A percentile compares a stretch with the other conserved stretches of the same genome.
phyloP scores from a whole-genome alignment of 140 eudicot species.

The Erigeron philadelphicus region DNA sequence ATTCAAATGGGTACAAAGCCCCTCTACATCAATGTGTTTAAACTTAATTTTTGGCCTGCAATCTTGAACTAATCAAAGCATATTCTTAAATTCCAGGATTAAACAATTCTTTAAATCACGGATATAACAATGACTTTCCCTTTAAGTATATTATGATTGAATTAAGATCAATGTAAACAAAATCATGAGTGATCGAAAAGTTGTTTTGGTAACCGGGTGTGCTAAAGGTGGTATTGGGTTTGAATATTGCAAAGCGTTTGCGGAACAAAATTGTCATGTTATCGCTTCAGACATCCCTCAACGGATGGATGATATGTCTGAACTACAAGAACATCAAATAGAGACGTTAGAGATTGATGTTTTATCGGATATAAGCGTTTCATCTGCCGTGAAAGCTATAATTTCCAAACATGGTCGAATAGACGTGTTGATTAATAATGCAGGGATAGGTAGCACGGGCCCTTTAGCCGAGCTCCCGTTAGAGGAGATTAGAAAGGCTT shows the following conservation, averaged over 20 bases:
- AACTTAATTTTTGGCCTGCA: conserved; percentile 30
- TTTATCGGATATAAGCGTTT: conserved; percentile 53
- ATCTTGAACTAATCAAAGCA: conserved; percentile 23
- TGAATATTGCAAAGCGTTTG: conserved; percentile 73
- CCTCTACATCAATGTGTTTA: neutral
- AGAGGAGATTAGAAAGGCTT: conserved; percentile 44
- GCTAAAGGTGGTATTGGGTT: conserved; percentile 84
- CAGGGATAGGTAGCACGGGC: conserved; percentile 67
- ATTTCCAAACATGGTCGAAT: conserved; percentile 51
- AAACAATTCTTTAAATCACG: conserved; percentile 16
- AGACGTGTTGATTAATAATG: conserved; percentile 64
- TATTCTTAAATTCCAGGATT: conserved; percentile 34
- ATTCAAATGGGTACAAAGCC: conserved; percentile 19
- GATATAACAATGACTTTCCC: conserved; percentile 23
- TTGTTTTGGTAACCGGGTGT: conserved; percentile 70
- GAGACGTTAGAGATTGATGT: conserved; percentile 57
- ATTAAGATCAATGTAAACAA: neutral
- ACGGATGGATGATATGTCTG: conserved; percentile 44
- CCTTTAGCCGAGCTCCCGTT: conserved; percentile 74
- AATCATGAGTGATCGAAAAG: conserved; percentile 40
- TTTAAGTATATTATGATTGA: conserved; percentile 17
- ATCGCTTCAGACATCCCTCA: conserved; percentile 57
- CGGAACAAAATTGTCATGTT: conserved; percentile 53
- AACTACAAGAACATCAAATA: conserved; percentile 36
- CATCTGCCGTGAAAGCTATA: conserved; percentile 38